These are phyloP conservation scores for Acanthamoeba quina DNA, from an alignment of 208 protist species.

Conservation along the genomic window DNA sequence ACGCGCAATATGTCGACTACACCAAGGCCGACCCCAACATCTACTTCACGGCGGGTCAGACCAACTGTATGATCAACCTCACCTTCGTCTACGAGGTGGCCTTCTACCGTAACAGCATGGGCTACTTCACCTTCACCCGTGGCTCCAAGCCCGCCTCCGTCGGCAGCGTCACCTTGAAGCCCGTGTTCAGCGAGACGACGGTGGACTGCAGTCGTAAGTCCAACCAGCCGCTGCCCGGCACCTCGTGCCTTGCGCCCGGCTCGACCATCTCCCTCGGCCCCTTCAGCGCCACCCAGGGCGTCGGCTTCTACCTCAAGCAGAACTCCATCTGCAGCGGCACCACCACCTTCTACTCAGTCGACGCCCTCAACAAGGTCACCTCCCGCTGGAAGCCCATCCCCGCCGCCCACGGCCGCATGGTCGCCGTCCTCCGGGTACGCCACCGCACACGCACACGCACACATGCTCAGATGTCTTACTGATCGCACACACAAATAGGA, in stretches of 20 bases:
- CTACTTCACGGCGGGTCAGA: neutral
- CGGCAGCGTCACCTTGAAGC: neutral
- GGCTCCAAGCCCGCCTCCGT: neutral
- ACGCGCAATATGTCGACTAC: neutral
- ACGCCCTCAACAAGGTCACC: neutral
- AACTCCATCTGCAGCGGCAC: neutral
- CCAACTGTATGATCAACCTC: constrained; percentile 48
- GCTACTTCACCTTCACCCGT: constrained; percentile 5
- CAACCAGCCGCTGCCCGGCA: neutral
- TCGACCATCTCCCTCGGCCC: constrained; percentile 10
- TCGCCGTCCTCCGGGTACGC: constrained; percentile 40
- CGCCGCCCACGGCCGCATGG: neutral
- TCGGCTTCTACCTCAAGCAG: constrained; percentile 43
- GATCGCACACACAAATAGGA: constrained; percentile 34
- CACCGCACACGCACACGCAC: neutral
- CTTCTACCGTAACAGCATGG: constrained; percentile 52
- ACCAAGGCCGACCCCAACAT: constrained; percentile 58
- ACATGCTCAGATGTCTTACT: too few species aligned
- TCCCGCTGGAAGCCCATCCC: constrained; percentile 10
- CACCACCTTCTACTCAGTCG: constrained; percentile 8
- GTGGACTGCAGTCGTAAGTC: neutral
- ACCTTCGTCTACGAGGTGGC: constrained; percentile 73
- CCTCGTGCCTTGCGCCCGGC: neutral
- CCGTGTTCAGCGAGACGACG: constrained; percentile 34
- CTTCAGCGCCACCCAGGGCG: neutral